Evolutionary conservation across 2,329 filamentous ascomycete genomes (phyloP).

Genomic region (Thermothelomyces thermophilus): DNA sequence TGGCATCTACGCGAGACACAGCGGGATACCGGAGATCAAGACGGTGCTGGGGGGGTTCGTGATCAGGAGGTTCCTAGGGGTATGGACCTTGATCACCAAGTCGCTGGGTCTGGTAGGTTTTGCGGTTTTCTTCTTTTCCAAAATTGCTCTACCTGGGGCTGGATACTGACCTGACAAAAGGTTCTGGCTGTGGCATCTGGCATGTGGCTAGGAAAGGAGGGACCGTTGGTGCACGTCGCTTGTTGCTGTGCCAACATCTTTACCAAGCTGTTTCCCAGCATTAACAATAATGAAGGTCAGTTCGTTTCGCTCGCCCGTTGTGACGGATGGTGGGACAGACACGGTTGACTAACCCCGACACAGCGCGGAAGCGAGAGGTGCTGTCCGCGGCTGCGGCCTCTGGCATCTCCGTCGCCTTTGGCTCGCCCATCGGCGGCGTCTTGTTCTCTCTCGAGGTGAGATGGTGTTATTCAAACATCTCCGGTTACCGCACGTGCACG

Average conservation of each 20-base stretch:
- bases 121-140: too few relatives aligned
- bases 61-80: slow-evolving; percentile 77
- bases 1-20: slow-evolving; percentile 83
- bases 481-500: neutral
- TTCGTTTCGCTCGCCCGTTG: neutral
- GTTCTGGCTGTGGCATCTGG: slow-evolving; percentile 88
- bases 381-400: slow-evolving; percentile 87
- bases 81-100: slow-evolving; percentile 85
- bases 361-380: slow-evolving; percentile 86
- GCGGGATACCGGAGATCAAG: slow-evolving; percentile 96
- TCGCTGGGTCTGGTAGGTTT: slow-evolving; percentile 70
- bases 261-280: slow-evolving; percentile 76
- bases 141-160: neutral
- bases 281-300: slow-evolving; percentile 80
- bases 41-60: slow-evolving; percentile 91
- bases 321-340: slow-evolving; percentile 13
- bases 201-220: slow-evolving; percentile 95
- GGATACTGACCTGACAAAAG: slow-evolving; percentile 39
- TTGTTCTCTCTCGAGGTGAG: slow-evolving; percentile 84
- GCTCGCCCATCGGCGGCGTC: slow-evolving; percentile 88
- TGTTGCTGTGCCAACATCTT: slow-evolving; percentile 94
- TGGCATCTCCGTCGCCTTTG: slow-evolving; percentile 90
- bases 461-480: neutral
- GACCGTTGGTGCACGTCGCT: slow-evolving; percentile 88
- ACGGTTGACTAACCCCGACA: slow-evolving; percentile 31